phyloP scores from a whole-genome alignment of 129 eudicot species.

The Daucus carota region DH1_v3.0 NC_030384.2:38755501-38756000 shows the following conservation, averaged over 20 bases:
- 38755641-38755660: not conserved
- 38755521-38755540: not conserved
- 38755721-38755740: not conserved
- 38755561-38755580: not conserved
- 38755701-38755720: too few species aligned
- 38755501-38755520: constrained; percentile 21
- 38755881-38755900: not conserved
- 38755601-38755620: not conserved
- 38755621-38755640: not conserved
- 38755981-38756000: too few species aligned
- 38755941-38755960: too few species aligned
- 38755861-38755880: not conserved
- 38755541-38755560: not conserved
- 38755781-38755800: not conserved
- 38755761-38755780: not conserved
- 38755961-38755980: too few species aligned
- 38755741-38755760: not conserved
- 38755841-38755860: not conserved
- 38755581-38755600: not conserved
- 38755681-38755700: too few species aligned
- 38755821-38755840: too few species aligned
- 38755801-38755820: too few species aligned
- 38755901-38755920: too few species aligned
- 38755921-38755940: not conserved
- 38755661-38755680: too few species aligned